Evolutionary conservation across 2,329 filamentous ascomycete species (phyloP).

Genomic region (Hymenoscyphus repandus): DNA sequence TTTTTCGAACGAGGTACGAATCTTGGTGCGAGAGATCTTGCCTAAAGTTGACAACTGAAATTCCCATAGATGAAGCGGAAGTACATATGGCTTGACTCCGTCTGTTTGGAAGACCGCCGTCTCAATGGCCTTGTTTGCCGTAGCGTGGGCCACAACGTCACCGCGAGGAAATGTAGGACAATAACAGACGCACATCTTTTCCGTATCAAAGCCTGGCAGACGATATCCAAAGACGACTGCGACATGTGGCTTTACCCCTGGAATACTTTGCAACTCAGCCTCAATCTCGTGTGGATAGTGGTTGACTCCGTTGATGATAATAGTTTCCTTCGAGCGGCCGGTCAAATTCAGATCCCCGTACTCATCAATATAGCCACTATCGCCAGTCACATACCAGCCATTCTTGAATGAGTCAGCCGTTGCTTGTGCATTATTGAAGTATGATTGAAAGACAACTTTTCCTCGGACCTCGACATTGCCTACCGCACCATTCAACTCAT

Average conservation of each 20-base stretch:
- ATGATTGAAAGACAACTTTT: conserved; percentile 53
- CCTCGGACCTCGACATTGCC: conserved; percentile 33
- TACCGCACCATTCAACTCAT: conserved; percentile 24
- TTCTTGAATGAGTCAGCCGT: conserved; percentile 50
- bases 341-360: conserved; percentile 33
- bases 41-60: conserved; percentile 36
- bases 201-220: conserved; percentile 29
- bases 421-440: conserved; percentile 37
- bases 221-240: conserved; percentile 38
- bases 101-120: conserved; percentile 19
- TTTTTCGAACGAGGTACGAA: conserved; percentile 25
- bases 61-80: conserved; percentile 24
- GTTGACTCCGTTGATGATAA: conserved; percentile 45
- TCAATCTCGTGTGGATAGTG: conserved; percentile 36
- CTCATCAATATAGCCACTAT: conserved; percentile 33
- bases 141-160: conserved; percentile 23
- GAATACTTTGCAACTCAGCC: conserved; percentile 32
- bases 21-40: conserved; percentile 36
- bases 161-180: conserved; percentile 27
- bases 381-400: conserved; percentile 40
- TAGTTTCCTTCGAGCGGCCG: conserved; percentile 38
- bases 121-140: conserved; percentile 23
- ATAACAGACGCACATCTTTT: conserved; percentile 38
- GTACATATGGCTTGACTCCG: conserved; percentile 24
- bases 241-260: conserved; percentile 26